Conservation (phyloP, 805 yeast genomes). For the Wickerhamomyces sydowiorum region DNA sequence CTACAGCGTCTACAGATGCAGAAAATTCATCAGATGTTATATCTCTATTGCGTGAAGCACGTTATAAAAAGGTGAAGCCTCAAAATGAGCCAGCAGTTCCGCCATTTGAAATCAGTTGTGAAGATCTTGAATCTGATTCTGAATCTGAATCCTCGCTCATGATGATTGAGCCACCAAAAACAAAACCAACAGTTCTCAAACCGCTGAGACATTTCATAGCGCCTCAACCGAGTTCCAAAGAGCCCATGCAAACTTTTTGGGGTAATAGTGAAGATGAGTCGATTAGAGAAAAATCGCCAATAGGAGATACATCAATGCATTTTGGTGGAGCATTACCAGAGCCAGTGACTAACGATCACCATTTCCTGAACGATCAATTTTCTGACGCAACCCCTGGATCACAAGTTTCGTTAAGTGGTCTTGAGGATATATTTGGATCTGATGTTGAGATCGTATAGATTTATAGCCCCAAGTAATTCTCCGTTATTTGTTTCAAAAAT, state of each 20-base stretch:
- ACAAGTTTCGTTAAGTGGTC: neutral
- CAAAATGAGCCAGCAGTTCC: neutral
- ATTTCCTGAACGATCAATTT: neutral
- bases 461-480: conserved; percentile 34
- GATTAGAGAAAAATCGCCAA: no score
- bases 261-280: no score
- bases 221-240: no score
- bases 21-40: neutral
- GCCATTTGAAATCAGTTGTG: neutral
- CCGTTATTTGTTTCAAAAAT: conserved; percentile 38
- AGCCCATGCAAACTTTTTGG: no score
- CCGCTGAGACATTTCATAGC: no score
- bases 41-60: neutral
- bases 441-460: neutral
- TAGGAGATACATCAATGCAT: no score
- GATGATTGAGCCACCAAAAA: neutral
- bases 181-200: no score
- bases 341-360: no score
- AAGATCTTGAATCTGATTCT: no score
- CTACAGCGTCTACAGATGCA: neutral
- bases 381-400: neutral
- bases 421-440: neutral
- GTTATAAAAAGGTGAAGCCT: neutral
- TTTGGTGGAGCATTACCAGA: no score
- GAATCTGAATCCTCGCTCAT: neutral